phyloP scores from a whole-genome alignment of 176 grass and related monocot genomes.

The Calamus simplicifolius region DNA sequence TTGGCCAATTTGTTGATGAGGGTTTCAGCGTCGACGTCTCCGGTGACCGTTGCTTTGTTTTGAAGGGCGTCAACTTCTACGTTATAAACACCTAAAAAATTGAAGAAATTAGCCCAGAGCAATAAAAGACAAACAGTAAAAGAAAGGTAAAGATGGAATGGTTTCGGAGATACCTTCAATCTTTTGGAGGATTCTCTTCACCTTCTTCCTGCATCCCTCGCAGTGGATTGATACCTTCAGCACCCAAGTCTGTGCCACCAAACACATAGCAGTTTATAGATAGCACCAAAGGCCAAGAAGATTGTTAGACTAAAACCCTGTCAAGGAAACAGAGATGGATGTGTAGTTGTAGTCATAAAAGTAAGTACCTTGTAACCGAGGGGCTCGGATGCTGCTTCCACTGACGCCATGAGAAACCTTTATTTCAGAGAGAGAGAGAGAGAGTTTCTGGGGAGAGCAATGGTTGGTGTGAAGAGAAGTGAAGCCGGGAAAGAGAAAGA shows the following conservation, averaged over 20 bases:
- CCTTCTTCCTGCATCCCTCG: constrained; percentile 20
- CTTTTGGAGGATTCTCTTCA: neutral
- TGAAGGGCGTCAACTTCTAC: constrained; percentile 43
- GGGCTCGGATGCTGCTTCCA: neutral
- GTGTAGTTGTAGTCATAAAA: neutral
- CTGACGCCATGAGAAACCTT: neutral
- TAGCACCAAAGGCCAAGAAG: neutral
- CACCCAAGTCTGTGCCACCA: neutral
- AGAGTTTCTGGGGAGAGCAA: no score
- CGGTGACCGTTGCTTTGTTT: constrained; percentile 48
- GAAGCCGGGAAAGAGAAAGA: no score
- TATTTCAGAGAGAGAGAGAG: no score
- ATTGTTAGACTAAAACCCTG: neutral
- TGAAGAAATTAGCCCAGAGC: neutral
- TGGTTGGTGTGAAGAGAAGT: no score
- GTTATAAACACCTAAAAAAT: constrained; percentile 34
- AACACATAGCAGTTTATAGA: neutral
- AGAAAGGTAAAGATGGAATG: neutral
- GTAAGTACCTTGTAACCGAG: constrained; percentile 4
- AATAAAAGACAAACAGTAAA: neutral
- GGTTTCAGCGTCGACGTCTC: constrained; percentile 26
- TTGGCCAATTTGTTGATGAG: constrained; percentile 45
- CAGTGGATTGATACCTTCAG: constrained; percentile 19
- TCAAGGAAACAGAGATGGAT: no score
- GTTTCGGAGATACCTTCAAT: constrained; percentile 2